Evolutionary conservation across 257 asterid genomes (phyloP), one percentile per base, ranked within the genome.

Genomic region (Hygrophila difformis): DNA sequence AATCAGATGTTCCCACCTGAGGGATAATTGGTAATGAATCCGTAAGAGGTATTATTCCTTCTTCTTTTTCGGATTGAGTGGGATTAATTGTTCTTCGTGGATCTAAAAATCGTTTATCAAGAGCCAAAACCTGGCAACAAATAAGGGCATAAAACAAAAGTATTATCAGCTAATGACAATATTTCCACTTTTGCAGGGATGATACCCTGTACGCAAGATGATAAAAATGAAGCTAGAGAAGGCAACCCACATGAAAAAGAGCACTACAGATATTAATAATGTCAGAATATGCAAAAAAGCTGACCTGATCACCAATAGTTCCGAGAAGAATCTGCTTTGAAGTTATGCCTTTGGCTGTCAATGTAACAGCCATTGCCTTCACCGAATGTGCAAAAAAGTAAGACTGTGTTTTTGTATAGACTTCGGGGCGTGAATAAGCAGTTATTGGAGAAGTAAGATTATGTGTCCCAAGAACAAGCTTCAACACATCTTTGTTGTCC

Each of bases 31-130:
- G 96, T 60, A 91, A 68, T 29, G 95, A 77, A 59, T 91, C 99
- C 39, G 96, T 76, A 56, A 91, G 95, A 42, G 99, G 99, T 53
- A 91, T 78, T 21, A 91, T 72, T 59, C 99, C 99, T 74, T 91
- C 99, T 87, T 91, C 99, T 67, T 91, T 91, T 77, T 91, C 99
- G 41, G 95, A 95, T 61, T 72, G 87, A 20, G 87, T 64, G 48
- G 99, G 99, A 66, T 91, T 91, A 52, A 80, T 53, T 36, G 99
- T 80, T 55, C 96, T 70, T 45, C 99, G 82, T 26, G 96, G 96
- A 74, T 86, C 99, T 13, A 91, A 65, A 57, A 79, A 86, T 22
- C 96, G 86, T 71, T 91, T 91, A 65, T 91, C 99, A 62, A 91
- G 92, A 59, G 99, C 96, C 86, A 91, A 78, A 59, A 91, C 94